These are phyloP conservation scores for Bidens hawaiensis DNA, from an alignment of 140 eudicot species.

Conservation along the genomic window DNA sequence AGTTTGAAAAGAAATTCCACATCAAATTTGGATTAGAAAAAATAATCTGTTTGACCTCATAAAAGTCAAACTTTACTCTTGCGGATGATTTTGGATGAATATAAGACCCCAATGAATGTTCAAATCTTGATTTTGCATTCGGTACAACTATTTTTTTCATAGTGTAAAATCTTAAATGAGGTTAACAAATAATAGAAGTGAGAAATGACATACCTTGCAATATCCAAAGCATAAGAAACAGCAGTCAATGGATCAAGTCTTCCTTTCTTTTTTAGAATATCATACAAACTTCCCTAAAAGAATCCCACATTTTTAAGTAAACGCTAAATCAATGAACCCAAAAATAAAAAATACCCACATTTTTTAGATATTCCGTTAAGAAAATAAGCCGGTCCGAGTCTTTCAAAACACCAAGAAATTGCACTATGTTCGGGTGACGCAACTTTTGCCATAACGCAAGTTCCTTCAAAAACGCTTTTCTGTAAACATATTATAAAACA, in stretches of 20 bases:
- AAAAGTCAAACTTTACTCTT: conserved; percentile 11
- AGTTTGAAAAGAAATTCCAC: neutral
- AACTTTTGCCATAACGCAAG: conserved; percentile 64
- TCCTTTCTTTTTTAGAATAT: conserved; percentile 60
- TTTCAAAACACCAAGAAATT: conserved; percentile 68
- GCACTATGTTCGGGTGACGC: conserved; percentile 75
- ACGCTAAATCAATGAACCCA: neutral
- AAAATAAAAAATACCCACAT: conserved; percentile 35
- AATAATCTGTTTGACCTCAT: conserved; percentile 2
- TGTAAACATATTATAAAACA: conserved; percentile 5
- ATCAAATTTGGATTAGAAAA: neutral
- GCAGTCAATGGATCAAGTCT: conserved; percentile 58
- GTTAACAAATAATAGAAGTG: too few species aligned
- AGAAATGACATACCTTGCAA: conserved; percentile 47
- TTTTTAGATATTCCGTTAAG: conserved; percentile 58
- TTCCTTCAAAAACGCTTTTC: conserved; percentile 70
- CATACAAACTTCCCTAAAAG: conserved; percentile 61
- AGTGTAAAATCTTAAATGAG: too few species aligned
- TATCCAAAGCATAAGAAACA: conserved; percentile 68
- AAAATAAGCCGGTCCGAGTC: conserved; percentile 57
- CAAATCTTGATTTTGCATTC: too few species aligned
- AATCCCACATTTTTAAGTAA: neutral
- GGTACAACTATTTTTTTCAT: too few species aligned
- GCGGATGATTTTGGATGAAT: conserved; percentile 3
- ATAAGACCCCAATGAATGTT: too few species aligned